A percentile compares a stretch with the other conserved stretches of the same genome.
Conservation (phyloP, 169 alveolate species). For the Plasmodium yoelii region DNA sequence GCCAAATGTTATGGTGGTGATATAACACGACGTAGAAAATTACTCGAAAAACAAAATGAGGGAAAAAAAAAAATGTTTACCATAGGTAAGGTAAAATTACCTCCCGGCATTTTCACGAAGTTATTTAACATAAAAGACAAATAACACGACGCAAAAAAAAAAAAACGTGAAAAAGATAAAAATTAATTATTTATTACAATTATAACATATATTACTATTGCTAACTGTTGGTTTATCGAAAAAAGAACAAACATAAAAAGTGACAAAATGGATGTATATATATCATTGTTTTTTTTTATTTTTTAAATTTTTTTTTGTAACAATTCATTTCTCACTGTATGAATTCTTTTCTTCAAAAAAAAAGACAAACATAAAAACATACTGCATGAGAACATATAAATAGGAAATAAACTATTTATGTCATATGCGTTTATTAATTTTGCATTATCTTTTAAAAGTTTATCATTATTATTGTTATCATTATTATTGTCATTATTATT, state of each 20-base stretch:
- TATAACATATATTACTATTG: too few relatives aligned
- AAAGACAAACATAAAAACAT: constrained; percentile 66
- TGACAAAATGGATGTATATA: not conserved
- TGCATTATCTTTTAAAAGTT: constrained; percentile 10
- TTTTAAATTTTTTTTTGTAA: constrained; percentile 18
- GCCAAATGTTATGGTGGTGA: constrained; percentile 97
- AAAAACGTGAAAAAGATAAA: not conserved
- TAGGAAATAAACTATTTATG: constrained; percentile 69
- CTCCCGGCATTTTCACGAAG: constrained; percentile 64
- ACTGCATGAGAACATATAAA: constrained; percentile 76
- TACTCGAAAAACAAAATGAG: constrained; percentile 92
- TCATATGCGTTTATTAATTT: constrained; percentile 44
- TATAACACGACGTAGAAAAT: constrained; percentile 92
- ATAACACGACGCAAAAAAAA: not conserved
- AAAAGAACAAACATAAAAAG: not conserved
- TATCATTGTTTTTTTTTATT: not conserved
- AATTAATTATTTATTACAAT: not conserved
- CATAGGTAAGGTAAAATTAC: constrained; percentile 83
- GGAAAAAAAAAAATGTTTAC: constrained; percentile 88
- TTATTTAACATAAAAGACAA: constrained; percentile 30
- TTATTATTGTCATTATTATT: not conserved
- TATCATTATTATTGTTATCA: constrained; percentile 1
- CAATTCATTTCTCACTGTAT: constrained; percentile 20
- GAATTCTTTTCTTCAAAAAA: constrained; percentile 71
- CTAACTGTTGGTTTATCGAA: not conserved